Evolutionary conservation across 2,329 filamentous ascomycete species (phyloP).

Genomic region (Diaporthe ampelina): DNA sequence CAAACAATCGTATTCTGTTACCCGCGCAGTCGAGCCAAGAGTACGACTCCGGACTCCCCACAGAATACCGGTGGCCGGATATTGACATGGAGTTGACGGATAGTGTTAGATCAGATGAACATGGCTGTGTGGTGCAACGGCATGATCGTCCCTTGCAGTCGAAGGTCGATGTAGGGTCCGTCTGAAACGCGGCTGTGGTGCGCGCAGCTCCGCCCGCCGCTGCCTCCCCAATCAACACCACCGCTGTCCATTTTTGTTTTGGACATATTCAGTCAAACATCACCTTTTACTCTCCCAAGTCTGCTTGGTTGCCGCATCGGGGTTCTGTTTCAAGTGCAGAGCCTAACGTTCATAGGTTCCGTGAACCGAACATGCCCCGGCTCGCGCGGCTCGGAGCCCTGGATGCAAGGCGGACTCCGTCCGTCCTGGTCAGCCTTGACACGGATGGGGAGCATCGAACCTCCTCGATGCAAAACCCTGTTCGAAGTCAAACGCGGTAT

Average conservation of each 20-base stretch:
- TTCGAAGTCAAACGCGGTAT: not conserved
- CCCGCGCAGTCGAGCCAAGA: not conserved
- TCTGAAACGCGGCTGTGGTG: constrained; percentile 22
- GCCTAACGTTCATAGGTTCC: constrained; percentile 8
- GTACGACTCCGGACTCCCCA: constrained; percentile 22
- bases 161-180: not conserved
- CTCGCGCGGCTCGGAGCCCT: not conserved
- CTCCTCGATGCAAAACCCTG: not conserved
- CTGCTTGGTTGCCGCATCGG: not conserved
- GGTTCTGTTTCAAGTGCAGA: constrained; percentile 1
- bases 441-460: not conserved
- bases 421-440: not conserved
- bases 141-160: not conserved
- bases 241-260: not conserved
- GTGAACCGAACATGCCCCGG: constrained; percentile 6
- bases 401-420: constrained; percentile 10
- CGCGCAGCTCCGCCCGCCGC: not conserved
- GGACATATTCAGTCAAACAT: not conserved
- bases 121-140: not conserved
- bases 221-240: not conserved
- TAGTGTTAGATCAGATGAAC: constrained; percentile 25
- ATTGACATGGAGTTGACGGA: not conserved
- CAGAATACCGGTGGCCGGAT: constrained; percentile 15
- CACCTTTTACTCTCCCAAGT: not conserved
- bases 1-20: not conserved